Conservation (phyloP, 2,329 filamentous ascomycete species). For the Monosporascus sp. region DNA sequence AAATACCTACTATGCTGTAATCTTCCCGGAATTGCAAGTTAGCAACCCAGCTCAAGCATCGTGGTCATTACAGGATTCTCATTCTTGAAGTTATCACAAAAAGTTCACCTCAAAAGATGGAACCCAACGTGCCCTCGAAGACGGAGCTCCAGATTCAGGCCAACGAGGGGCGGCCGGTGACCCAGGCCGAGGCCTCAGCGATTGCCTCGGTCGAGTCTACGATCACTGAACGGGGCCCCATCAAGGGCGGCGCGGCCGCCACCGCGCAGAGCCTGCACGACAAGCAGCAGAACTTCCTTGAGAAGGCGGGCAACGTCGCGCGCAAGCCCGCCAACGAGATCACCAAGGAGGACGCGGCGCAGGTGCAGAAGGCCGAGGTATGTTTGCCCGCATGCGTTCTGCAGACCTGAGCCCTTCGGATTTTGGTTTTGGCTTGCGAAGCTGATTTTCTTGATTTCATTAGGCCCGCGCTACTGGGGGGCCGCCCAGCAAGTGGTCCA, state of each 20-base stretch:
- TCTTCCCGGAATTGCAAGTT: no score
- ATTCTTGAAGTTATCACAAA: no score
- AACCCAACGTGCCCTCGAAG: constrained; percentile 10
- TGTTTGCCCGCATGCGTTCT: background rate
- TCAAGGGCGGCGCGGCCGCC: constrained; percentile 28
- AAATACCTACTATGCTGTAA: no score
- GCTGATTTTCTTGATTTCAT: constrained; percentile 5
- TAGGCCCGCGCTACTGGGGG: constrained; percentile 13
- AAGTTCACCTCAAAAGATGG: background rate
- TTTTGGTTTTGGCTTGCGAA: background rate
- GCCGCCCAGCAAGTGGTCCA: constrained; percentile 19
- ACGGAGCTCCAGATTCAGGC: constrained; percentile 14
- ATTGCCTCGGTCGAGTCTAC: constrained; percentile 22
- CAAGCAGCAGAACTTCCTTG: constrained; percentile 28
- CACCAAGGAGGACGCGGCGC: constrained; percentile 25
- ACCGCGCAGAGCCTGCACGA: constrained; percentile 29
- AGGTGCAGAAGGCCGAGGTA: constrained; percentile 24
- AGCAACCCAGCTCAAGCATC: no score
- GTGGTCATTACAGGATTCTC: no score
- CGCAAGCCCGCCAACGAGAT: constrained; percentile 23
- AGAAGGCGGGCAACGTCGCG: constrained; percentile 23
- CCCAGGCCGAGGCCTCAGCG: constrained; percentile 18
- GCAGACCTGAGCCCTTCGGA: background rate
- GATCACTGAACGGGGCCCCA: constrained; percentile 23
- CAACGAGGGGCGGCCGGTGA: constrained; percentile 20